Base-by-base conservation (phyloP, 371 early-diverging fungal genomes). In the Chytridium lagenaria region DNA sequence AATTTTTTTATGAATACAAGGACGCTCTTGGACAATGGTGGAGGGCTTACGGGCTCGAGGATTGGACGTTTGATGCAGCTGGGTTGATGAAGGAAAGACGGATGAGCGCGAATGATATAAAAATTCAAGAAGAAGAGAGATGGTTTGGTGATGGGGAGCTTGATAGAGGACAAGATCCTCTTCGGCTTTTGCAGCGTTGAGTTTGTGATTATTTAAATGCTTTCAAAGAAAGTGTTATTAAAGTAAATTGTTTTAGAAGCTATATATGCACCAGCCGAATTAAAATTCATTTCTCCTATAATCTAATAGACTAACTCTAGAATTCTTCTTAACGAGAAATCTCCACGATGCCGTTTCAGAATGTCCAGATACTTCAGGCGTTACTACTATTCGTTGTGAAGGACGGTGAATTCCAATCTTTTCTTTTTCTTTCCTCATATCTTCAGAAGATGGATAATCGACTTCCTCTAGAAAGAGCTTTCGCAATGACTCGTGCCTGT, bases 1-100 rank as follows among this genome's bases (percentile, higher is more conserved):
- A 81, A 59, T 84, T 82, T 61, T 80, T 78, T 79, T 84, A 84
- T 59, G 84, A 84, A 69, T 82, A 51, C 38, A 30, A 37, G 33
- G 84, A 84, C 65, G 72, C 71, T 12, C 19, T 39, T 0, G 67
- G 67, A 5, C 73, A 82, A 33, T 77, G 79, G 79, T 70, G 30
- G 28, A 55, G 77, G 3, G 70, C 73, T 12, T 81, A 83, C 59
- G 84, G 84, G 15, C 33, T 81, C 12, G 84, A 84, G 68, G 69
- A 84, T 73, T 84, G 85, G 85, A 77, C 78, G 28, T 84, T 83
- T 67, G 75, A 70, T 51, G 74, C 64, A 30, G 49, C 77, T 28
- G 83, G 83, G 15, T 61, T 72, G 39, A 84, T 84, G 85, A 15
- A 67, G 59, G 71, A 79, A 49, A 82, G 83, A 1, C 59, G 72